These are phyloP conservation scores for Arthrobotrys entomopaga DNA, from an alignment of 2,329 filamentous ascomycete species.

Conservation along the genomic window DNA sequence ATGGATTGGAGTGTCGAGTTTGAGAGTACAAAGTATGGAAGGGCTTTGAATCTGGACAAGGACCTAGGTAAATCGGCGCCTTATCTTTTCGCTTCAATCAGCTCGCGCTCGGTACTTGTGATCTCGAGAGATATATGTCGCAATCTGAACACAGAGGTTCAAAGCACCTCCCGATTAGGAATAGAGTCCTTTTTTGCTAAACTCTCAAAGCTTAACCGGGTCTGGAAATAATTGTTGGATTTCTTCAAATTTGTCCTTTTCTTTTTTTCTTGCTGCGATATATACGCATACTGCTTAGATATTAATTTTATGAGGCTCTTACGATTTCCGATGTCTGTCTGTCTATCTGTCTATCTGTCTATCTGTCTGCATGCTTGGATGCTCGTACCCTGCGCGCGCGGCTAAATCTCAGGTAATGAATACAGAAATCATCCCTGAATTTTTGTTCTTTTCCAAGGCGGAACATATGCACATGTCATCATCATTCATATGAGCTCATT, in stretches of 20 bases:
- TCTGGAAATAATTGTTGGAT: not conserved
- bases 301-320: constrained; percentile 44
- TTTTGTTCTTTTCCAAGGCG: constrained; percentile 18
- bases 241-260: not conserved
- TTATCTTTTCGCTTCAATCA: not conserved
- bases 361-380: too few relatives aligned
- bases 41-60: too few relatives aligned
- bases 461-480: constrained; percentile 26
- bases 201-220: not conserved
- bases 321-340: not conserved
- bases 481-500: constrained; percentile 12
- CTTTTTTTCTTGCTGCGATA: not conserved
- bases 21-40: not conserved
- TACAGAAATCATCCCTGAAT: constrained; percentile 12
- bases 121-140: constrained; percentile 23
- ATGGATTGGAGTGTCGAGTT: too few relatives aligned
- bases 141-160: constrained; percentile 36
- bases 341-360: too few relatives aligned
- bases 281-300: not conserved
- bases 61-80: too few relatives aligned
- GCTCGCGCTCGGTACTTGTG: constrained; percentile 8
- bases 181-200: constrained; percentile 16
- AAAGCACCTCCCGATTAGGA: constrained; percentile 49
- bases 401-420: constrained; percentile 41
- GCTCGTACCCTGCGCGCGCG: constrained; percentile 47